Percentiles rank a stretch among this genome's conserved stretches.
Evolutionary conservation across 805 yeast genomes (phyloP).

Genomic region (Saccharomycopsis guyanensis): DNA sequence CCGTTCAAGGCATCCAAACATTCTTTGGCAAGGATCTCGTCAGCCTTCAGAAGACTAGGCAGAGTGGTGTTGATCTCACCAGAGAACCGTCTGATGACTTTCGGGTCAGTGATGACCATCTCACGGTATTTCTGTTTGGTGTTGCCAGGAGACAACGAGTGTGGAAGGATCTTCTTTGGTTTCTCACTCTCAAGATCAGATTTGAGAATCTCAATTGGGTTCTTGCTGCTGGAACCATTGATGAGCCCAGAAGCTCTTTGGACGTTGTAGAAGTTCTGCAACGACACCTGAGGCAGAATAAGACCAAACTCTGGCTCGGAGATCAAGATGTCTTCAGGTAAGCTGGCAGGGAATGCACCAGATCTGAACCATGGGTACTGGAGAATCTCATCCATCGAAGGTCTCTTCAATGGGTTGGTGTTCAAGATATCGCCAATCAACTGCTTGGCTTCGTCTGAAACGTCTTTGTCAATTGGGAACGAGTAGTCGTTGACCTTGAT

Average conservation of each 20-base stretch:
- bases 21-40: conserved; percentile 37
- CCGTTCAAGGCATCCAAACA: conserved; percentile 40
- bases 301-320: conserved; percentile 53
- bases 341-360: conserved; percentile 70
- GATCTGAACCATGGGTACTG: conserved; percentile 74
- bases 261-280: conserved; percentile 57
- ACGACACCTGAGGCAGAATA: conserved; percentile 53
- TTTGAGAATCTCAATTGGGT: conserved; percentile 63
- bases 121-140: conserved; percentile 83
- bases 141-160: conserved; percentile 86
- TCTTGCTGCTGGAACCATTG: conserved; percentile 33
- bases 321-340: conserved; percentile 55
- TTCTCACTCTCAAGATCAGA: conserved; percentile 64
- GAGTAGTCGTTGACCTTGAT: conserved; percentile 74
- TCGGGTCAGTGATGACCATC: conserved; percentile 33
- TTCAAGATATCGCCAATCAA: conserved; percentile 68
- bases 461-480: conserved; percentile 63
- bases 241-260: conserved; percentile 57
- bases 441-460: conserved; percentile 63
- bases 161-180: conserved; percentile 68
- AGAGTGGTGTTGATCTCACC: conserved; percentile 26
- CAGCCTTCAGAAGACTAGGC: conserved; percentile 31
- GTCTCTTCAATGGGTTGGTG: conserved; percentile 75
- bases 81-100: conserved; percentile 29
- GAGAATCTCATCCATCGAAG: conserved; percentile 69